Evolutionary conservation across 345 rosid species (phyloP), one percentile per base, ranked within the genome.

Genomic region (Trapa bicornis): DNA sequence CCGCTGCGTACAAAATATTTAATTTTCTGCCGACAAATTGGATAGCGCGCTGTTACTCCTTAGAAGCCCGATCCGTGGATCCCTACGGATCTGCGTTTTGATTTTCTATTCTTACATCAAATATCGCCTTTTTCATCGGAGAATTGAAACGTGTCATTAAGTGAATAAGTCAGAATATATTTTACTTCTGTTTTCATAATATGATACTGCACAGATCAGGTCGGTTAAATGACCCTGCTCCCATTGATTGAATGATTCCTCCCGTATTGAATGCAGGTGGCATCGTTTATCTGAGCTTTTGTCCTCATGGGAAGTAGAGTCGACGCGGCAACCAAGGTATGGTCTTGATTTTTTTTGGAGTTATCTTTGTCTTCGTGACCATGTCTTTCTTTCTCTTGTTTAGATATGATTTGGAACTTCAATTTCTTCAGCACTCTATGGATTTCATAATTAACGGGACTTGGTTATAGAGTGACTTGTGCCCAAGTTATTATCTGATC

Each of bases 281-380:
- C 47, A 53, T 12, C 37, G 14, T 48, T 37, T 57, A 56, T 43
- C 76, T 76, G 50, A 32, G 38, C 15, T 58, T 67, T 72, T 62
- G 37, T 13, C 47, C 67, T 41, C 70, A 91, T 88, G 97, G 93
- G 82, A 65, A 57, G 85, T 53, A 71, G 68, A 38, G 78, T 74
- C 39, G 89, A 82, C 39, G 69, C 75, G 74, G 66, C 83, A 48
- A 74, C 42, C 57, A 77, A 74, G 95, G 97, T 86, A 70, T 42
- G n/a, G n/a, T 41, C 70, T 68, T 22, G 29, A 22, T 41, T 41
- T 41, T 41, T 41, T 41, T 41, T 41, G 43, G 43, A 3, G 43
- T 3, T 41, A 8, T 41, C 7, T 41, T 1, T 41, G 43, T 41
- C 29, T 41, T 41, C 43, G 7, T 41, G 43, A 1, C 7, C 7